Evolutionary conservation across 257 asterid genomes (phyloP).

Genomic region (Coffea eugenioides): DNA sequence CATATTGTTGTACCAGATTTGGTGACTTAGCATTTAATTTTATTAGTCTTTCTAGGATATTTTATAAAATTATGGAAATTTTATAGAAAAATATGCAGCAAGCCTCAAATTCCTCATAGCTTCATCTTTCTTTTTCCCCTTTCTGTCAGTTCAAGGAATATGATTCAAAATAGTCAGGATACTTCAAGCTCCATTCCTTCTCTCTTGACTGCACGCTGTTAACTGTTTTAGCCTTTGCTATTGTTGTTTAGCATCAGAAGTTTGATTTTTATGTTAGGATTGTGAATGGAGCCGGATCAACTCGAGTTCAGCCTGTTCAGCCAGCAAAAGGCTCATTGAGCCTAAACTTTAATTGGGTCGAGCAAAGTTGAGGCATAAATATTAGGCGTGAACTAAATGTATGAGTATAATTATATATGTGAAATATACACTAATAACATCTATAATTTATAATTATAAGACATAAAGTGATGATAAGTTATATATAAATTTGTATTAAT

Average conservation of each 20-base stretch:
- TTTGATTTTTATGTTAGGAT: not conserved
- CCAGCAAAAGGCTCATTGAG: too few relatives aligned
- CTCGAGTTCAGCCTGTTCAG: too few relatives aligned
- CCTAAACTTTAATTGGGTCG: too few relatives aligned
- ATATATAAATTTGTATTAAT: too few relatives aligned
- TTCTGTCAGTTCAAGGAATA: not conserved
- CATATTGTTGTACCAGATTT: constrained; percentile 8
- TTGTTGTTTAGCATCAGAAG: not conserved
- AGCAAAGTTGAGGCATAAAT: too few relatives aligned
- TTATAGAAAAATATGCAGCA: not conserved
- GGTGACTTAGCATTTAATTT: constrained; percentile 9
- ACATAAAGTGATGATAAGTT: too few relatives aligned
- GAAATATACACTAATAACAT: too few relatives aligned
- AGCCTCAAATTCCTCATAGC: not conserved
- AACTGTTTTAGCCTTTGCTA: not conserved
- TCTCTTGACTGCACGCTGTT: not conserved
- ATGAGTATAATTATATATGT: too few relatives aligned
- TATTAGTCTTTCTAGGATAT: not conserved
- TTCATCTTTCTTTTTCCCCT: not conserved
- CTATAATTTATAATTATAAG: too few relatives aligned
- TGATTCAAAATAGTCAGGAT: not conserved
- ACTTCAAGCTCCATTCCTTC: not conserved
- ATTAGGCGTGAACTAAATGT: too few relatives aligned
- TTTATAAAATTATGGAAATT: not conserved
- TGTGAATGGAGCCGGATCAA: too few relatives aligned